Base-by-base conservation (phyloP, 345 rosid genomes). In the Gossypium herbaceum region DNA sequence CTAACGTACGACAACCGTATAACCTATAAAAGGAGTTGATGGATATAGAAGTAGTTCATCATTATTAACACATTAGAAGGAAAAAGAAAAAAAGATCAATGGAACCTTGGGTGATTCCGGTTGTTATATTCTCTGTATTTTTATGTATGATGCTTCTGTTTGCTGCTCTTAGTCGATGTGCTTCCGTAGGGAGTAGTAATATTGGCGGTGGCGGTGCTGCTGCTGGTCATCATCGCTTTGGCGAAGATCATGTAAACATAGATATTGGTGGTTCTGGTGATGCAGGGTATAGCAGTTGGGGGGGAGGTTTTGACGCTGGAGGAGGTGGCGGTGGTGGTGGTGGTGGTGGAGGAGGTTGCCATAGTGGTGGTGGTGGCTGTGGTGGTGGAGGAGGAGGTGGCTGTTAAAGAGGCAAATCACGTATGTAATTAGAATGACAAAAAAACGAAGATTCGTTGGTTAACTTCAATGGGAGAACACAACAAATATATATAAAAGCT, bases 271-370 rank as follows among this genome's bases (percentile, higher is more conserved):
- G 43, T 2, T 17, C 58, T 68, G 73, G 9, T 16, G 20, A 2
- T 16, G 59, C n/a, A 19, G 25, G 5, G 2, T 15, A 17, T 55
- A 44, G 63, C 29, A 16, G 19, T 2, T 29, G 20, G 12, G 81
- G 74, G 34, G 81, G 73, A 25, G 74, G 60, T 19, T 65, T n/a
- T 44, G 70, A 12, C 5, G 65, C 65, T 2, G 75, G 66, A 44
- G 45, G 44, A 0, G 45, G 45, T 6, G 66, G 17, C 1, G 81
- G 64, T 6, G 73, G 73, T 29, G 34, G 34, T 29, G 81, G 64
- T 3, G 73, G 73, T 27, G 4, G 34, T 3, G 34, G 34, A 29
- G 68, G 73, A 12, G 73, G 61, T 4, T 20, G 24, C 4, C 17
- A 6, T 4, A 41, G 65, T 16, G 81, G 64, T 6, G 73, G 73